These are phyloP conservation scores for Nicotiana tabacum DNA, from an alignment of 257 asterid genomes.

Conservation along the genomic window DNA sequence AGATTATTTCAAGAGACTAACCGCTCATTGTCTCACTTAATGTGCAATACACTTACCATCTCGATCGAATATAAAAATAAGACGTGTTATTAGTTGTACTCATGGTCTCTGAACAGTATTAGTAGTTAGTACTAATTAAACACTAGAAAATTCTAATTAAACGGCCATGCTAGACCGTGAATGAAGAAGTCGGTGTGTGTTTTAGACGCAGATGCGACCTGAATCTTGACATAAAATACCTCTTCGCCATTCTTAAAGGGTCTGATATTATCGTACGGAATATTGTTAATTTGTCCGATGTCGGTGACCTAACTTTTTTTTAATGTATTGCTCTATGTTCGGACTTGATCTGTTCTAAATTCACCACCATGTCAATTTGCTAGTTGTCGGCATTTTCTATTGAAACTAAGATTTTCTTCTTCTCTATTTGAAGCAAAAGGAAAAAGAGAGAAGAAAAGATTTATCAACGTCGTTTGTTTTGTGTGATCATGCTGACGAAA, in stretches of 20 bases:
- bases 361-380: not conserved
- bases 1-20: too few species aligned
- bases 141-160: not conserved
- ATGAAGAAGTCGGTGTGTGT: not conserved
- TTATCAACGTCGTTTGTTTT: not conserved
- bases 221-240: not conserved
- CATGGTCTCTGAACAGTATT: not conserved
- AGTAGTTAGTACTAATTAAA: not conserved
- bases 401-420: not conserved
- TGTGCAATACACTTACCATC: not conserved
- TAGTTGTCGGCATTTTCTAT: not conserved
- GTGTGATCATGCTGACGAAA: not conserved
- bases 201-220: not conserved
- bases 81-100: not conserved
- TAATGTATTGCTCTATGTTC: not conserved
- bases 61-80: not conserved
- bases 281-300: not conserved
- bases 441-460: not conserved
- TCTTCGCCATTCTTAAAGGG: conserved; percentile 7
- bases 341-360: not conserved
- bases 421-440: not conserved
- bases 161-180: not conserved
- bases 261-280: not conserved
- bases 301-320: not conserved
- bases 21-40: too few species aligned